These are phyloP conservation scores for Apiospora hydei DNA, from an alignment of 2,329 filamentous ascomycete species.

Conservation along the genomic window DNA sequence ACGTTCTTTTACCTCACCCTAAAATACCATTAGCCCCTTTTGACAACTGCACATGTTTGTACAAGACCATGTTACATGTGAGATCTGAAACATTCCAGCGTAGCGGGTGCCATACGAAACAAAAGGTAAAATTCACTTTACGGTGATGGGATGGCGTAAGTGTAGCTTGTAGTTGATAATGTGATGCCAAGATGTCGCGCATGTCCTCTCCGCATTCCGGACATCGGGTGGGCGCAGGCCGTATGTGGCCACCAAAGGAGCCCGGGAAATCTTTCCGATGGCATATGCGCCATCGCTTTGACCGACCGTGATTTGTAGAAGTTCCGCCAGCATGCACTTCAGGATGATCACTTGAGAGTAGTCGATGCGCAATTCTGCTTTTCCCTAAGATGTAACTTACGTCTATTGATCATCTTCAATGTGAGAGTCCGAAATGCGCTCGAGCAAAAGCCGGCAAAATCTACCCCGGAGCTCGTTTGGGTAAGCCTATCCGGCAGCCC, in stretches of 20 bases:
- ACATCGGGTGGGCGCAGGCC: background rate
- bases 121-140: background rate
- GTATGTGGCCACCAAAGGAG: background rate
- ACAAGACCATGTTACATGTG: background rate
- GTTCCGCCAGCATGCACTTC: background rate
- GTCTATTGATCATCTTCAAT: background rate
- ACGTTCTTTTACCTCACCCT: conserved; percentile 11
- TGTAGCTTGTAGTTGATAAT: background rate
- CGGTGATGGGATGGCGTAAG: background rate
- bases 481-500: background rate
- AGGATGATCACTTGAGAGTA: background rate
- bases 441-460: background rate
- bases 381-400: background rate
- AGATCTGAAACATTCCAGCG: background rate
- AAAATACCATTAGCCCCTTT: background rate
- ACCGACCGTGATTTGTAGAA: background rate
- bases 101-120: conserved; percentile 7
- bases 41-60: background rate
- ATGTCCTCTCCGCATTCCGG: conserved; percentile 4
- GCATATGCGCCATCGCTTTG: background rate
- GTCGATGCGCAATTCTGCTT: background rate
- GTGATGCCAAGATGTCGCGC: conserved; percentile 2
- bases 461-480: background rate
- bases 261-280: background rate
- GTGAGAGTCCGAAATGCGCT: background rate